These are phyloP conservation scores for Grigorovia yakushimaensis DNA, from an alignment of 805 yeast species.

Conservation along the genomic window DNA sequence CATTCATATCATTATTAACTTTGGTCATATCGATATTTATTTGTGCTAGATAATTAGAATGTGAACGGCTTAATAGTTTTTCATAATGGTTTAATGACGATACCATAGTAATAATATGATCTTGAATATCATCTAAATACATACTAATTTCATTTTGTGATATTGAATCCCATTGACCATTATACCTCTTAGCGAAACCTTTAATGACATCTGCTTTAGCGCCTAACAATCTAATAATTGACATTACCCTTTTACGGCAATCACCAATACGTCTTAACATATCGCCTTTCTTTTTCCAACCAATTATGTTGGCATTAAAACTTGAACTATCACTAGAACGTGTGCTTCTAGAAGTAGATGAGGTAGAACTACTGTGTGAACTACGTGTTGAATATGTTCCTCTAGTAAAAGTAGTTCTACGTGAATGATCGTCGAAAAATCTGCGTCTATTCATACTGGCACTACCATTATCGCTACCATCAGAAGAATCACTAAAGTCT, in stretches of 20 bases:
- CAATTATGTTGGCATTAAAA: slow-evolving; percentile 37
- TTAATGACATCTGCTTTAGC: slow-evolving; percentile 96
- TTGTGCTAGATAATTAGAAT: slow-evolving; percentile 91
- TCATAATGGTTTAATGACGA: slow-evolving; percentile 92
- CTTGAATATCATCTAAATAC: slow-evolving; percentile 95
- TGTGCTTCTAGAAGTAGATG: slow-evolving; percentile 20
- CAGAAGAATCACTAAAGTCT: slow-evolving; percentile 12
- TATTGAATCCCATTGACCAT: slow-evolving; percentile 71
- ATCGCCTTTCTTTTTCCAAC: slow-evolving; percentile 90
- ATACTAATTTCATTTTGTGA: slow-evolving; percentile 83
- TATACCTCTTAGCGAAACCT: slow-evolving; percentile 86
- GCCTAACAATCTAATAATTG: slow-evolving; percentile 71
- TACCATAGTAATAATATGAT: slow-evolving; percentile 95
- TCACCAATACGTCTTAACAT: slow-evolving; percentile 94
- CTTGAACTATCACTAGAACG: slow-evolving; percentile 28
- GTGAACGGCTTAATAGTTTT: slow-evolving; percentile 86
- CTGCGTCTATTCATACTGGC: slow-evolving; percentile 10
- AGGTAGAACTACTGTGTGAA: slow-evolving; percentile 12
- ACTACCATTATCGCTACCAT: not conserved
- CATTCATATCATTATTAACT: slow-evolving; percentile 94
- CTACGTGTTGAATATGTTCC: slow-evolving; percentile 7
- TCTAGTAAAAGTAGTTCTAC: slow-evolving; percentile 1
- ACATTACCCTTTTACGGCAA: slow-evolving; percentile 90
- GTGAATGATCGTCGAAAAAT: not conserved
- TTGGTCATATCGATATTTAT: slow-evolving; percentile 96